Percentiles rank a stretch among this genome's conserved stretches.
These are phyloP conservation scores for Nemania sp. DNA, from an alignment of 2,329 filamentous ascomycete genomes.

Conservation along the genomic window DNA sequence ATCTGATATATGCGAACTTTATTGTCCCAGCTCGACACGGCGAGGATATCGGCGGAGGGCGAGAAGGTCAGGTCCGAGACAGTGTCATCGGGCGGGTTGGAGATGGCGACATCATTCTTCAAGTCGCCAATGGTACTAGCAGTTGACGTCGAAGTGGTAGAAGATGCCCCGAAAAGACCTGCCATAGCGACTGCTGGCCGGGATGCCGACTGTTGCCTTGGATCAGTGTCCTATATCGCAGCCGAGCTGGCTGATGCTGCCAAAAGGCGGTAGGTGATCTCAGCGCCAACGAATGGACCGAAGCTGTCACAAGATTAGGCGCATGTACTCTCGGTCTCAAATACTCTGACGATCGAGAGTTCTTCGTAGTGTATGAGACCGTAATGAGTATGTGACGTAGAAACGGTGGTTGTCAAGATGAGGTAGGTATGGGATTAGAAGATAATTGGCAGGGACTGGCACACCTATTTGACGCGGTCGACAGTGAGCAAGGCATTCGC, in stretches of 20 bases:
- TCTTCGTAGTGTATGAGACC: no score
- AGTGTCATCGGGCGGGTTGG: constrained; percentile 80
- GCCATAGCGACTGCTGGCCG: constrained; percentile 59
- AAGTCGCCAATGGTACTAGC: constrained; percentile 78
- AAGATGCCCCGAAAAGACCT: constrained; percentile 60
- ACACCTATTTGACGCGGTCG: background rate
- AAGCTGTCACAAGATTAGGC: no score
- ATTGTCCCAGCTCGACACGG: constrained; percentile 95
- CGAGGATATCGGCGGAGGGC: constrained; percentile 71
- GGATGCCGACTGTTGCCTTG: no score
- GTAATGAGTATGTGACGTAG: background rate
- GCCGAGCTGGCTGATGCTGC: no score
- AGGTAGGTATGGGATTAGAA: no score
- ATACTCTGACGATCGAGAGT: no score
- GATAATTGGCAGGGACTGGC: no score
- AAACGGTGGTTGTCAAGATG: background rate
- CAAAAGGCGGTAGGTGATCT: no score
- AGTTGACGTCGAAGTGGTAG: constrained; percentile 53
- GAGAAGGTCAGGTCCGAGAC: constrained; percentile 83
- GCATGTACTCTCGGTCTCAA: no score
- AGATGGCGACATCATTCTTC: constrained; percentile 81
- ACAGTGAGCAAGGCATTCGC: no score
- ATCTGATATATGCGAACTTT: constrained; percentile 98
- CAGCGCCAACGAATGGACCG: no score
- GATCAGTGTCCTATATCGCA: no score